Evolutionary conservation across 176 grass and related monocot species (phyloP), one percentile per base, ranked within the genome.

Genomic region (Lolium rigidum): DNA sequence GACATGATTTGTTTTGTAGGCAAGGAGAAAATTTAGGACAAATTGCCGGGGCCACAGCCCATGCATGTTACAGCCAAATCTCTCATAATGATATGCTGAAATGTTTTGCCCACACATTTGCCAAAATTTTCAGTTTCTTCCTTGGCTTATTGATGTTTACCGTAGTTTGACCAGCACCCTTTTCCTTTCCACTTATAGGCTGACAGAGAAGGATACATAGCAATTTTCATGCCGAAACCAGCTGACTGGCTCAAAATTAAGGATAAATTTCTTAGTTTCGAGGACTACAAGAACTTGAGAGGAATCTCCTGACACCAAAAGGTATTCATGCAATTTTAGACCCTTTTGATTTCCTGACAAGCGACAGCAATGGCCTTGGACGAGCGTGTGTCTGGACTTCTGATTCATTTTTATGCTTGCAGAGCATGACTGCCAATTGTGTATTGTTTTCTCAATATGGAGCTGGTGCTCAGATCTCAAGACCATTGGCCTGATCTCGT

Each of bases 141-240:
- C 71, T 74, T 74, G 12, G 5, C 47, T 26, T 28, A 0, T 74
- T 4, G 0, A 74, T 17, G 3, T 17, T 75, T 76, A 35, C 2
- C 16, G 41, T 49, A 48, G 28, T 66, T 16, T 82, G 6, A 59
- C 12, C 9, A 49, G 15, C 13, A 8, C 20, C 54, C n/a, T 58
- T 70, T 69, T 9, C 18, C 6, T 41, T 80, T 87, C 78, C 58
- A 43, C 41, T 56, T 87, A 59, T 80, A 98, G 93, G 88, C 92
- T 79, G 92, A 94, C 70, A 98, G 93, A 87, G 93, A 98, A 90
- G 93, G 93, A 73, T 98, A 89, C 85, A 90, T 95, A 80, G 96
- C 84, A 82, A 95, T 98, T 21, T 94, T 98, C 49, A 95, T 95
- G 89, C 91, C 89, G 26, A 98, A 80, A 87, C 91, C 88, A 65